Percentiles rank a stretch among this genome's conserved stretches.
Evolutionary conservation across 768 basidiomycete genomes (phyloP).

Genomic region (Rhizopogon vulgaris): DNA sequence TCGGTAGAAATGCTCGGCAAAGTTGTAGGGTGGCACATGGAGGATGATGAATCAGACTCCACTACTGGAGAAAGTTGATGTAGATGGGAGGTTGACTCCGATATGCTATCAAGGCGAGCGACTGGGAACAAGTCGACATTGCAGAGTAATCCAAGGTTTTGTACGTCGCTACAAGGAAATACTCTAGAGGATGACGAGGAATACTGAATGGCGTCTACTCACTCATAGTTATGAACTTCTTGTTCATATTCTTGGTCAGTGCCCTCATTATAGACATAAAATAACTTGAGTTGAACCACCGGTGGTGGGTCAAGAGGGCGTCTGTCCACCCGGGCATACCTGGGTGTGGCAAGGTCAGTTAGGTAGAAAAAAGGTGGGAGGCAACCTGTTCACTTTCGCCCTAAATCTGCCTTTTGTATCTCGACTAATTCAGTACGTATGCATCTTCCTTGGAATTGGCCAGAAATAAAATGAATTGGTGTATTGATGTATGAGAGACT

Average conservation of each 20-base stretch:
- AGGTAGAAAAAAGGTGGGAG: not conserved
- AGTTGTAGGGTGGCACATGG: not conserved
- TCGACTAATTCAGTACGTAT: conserved; percentile 52
- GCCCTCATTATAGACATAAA: conserved; percentile 36
- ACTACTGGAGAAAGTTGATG: not conserved
- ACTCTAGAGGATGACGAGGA: not conserved
- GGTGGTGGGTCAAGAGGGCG: conserved; percentile 69
- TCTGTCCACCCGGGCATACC: conserved; percentile 56
- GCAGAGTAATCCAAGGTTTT: conserved; percentile 64
- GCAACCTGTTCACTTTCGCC: conserved; percentile 47
- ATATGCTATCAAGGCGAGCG: conserved; percentile 8
- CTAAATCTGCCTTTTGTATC: conserved; percentile 61
- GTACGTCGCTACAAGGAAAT: conserved; percentile 43
- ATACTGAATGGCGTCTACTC: conserved; percentile 7
- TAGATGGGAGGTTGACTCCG: conserved; percentile 1
- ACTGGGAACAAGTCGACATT: conserved; percentile 75
- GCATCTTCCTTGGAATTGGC: conserved; percentile 53
- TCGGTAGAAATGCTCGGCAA: conserved; percentile 9
- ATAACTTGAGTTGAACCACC: conserved; percentile 46
- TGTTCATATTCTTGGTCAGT: conserved; percentile 34
- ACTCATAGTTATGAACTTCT: conserved; percentile 51
- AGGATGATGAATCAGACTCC: not conserved
- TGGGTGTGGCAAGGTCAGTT: conserved; percentile 18
- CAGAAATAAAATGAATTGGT: conserved; percentile 50
- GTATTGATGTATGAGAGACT: conserved; percentile 22